Conservation (phyloP, 2,329 filamentous ascomycete species). For the Juglanconis oblonga region DNA sequence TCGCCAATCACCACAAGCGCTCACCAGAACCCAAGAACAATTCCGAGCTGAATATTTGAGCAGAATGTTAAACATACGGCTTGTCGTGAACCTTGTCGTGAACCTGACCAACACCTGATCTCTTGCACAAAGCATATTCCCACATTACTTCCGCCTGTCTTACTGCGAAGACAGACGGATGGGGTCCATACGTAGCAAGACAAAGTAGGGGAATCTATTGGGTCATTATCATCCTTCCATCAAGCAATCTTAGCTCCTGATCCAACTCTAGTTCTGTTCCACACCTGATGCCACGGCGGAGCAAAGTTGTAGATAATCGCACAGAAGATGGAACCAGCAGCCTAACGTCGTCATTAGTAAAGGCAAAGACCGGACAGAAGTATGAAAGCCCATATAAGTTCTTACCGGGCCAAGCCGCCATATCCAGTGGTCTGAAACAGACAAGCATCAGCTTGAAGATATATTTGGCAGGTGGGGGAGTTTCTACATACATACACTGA, state of each 20-base stretch:
- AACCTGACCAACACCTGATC: too few species aligned
- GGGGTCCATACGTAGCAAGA: too few species aligned
- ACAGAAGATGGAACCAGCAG: background rate
- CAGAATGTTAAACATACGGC: too few species aligned
- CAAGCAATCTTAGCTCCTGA: background rate
- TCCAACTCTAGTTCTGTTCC: background rate
- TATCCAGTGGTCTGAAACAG: slow-evolving; percentile 32
- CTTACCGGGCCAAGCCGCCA: slow-evolving; percentile 35
- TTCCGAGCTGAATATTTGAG: too few species aligned
- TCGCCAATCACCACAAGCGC: too few species aligned
- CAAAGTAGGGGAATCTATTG: too few species aligned
- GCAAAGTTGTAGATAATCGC: background rate
- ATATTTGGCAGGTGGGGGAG: slow-evolving; percentile 11
- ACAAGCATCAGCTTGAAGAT: background rate
- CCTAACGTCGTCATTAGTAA: background rate
- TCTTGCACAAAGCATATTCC: too few species aligned
- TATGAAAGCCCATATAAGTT: background rate
- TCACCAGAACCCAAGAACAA: too few species aligned
- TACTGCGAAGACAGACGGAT: too few species aligned
- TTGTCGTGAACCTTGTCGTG: too few species aligned
- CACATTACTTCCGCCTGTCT: too few species aligned
- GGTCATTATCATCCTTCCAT: too few species aligned
- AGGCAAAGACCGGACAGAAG: background rate
- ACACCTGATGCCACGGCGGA: background rate
- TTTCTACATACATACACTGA: slow-evolving; percentile 17